Conservation (phyloP, 768 basidiomycete genomes). For the Suillus fuscotomentosus region DNA sequence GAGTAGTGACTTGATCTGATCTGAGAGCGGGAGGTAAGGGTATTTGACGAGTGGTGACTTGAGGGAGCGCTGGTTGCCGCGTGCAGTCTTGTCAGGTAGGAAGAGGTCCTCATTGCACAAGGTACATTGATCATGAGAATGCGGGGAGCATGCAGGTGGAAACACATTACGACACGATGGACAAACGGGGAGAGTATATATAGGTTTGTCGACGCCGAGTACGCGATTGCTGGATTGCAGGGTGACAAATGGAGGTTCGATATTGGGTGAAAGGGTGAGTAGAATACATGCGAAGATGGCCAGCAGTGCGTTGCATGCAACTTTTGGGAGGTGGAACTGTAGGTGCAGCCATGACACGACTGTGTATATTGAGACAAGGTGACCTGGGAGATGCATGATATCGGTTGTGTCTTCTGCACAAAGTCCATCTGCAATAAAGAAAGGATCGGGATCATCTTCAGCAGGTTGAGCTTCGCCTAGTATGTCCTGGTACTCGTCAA, state of each 20-base stretch:
- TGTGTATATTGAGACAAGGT: constrained; percentile 22
- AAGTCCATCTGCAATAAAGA: not conserved
- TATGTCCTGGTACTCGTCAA: no score
- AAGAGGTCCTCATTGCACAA: not conserved
- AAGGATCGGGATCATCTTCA: not conserved
- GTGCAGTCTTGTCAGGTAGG: constrained; percentile 1
- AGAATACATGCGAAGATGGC: constrained; percentile 16
- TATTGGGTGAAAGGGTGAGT: not conserved
- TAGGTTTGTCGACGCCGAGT: constrained; percentile 15
- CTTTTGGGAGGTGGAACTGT: constrained; percentile 25
- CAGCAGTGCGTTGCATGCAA: constrained; percentile 24
- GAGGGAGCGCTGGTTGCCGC: not conserved
- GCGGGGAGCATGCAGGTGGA: not conserved
- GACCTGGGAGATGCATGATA: not conserved
- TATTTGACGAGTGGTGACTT: constrained; percentile 7
- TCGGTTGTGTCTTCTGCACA: not conserved
- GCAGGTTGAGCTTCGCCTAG: not conserved
- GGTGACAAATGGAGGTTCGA: constrained; percentile 17
- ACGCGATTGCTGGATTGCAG: constrained; percentile 17
- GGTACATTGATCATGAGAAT: constrained; percentile 3
- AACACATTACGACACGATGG: constrained; percentile 21
- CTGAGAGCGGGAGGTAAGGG: constrained; percentile 5
- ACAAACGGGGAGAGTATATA: constrained; percentile 22
- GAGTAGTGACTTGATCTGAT: constrained; percentile 11
- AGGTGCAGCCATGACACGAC: constrained; percentile 27